These are phyloP conservation scores for Cicer yamashitae DNA, from an alignment of 306 rosid genomes.

Conservation along the genomic window DNA sequence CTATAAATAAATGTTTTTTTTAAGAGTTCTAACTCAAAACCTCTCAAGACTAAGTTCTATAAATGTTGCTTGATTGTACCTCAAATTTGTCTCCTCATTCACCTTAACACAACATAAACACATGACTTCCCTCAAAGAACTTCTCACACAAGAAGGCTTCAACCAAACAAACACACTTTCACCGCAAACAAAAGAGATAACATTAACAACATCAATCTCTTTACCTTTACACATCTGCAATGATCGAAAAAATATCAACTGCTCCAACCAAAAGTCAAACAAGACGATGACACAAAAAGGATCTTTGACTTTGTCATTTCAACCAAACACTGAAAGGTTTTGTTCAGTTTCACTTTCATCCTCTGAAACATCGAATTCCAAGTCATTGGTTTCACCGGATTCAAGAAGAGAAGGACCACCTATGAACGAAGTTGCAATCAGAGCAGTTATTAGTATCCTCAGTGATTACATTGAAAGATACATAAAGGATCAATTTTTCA, in stretches of 20 bases:
- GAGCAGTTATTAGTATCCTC: slow-evolving; percentile 71
- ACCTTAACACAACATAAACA: not conserved
- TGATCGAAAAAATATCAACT: slow-evolving; percentile 43
- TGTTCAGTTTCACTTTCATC: slow-evolving; percentile 40
- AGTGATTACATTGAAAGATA: slow-evolving; percentile 72
- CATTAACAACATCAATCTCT: slow-evolving; percentile 30
- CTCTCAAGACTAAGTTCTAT: not conserved
- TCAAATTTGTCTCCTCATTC: slow-evolving; percentile 43
- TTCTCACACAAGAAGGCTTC: slow-evolving; percentile 70
- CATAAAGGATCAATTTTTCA: slow-evolving; percentile 58
- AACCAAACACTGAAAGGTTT: slow-evolving; percentile 47
- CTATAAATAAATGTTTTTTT: slow-evolving; percentile 41
- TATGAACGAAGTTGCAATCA: slow-evolving; percentile 66
- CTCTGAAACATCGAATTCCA: slow-evolving; percentile 51
- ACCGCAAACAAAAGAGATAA: slow-evolving; percentile 36
- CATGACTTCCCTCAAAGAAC: slow-evolving; percentile 71
- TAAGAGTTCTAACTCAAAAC: too few relatives aligned
- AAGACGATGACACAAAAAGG: slow-evolving; percentile 32
- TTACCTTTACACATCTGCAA: slow-evolving; percentile 59
- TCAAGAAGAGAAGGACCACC: slow-evolving; percentile 57
- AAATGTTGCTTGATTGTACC: slow-evolving; percentile 50
- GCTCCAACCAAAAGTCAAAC: slow-evolving; percentile 29
- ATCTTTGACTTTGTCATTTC: slow-evolving; percentile 45
- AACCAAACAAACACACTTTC: slow-evolving; percentile 40
- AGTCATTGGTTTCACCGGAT: slow-evolving; percentile 46